Percentiles rank a stretch among this genome's conserved stretches.
Conservation (phyloP, 108 stramenopile species). For the Nitzschia sp. region DNA sequence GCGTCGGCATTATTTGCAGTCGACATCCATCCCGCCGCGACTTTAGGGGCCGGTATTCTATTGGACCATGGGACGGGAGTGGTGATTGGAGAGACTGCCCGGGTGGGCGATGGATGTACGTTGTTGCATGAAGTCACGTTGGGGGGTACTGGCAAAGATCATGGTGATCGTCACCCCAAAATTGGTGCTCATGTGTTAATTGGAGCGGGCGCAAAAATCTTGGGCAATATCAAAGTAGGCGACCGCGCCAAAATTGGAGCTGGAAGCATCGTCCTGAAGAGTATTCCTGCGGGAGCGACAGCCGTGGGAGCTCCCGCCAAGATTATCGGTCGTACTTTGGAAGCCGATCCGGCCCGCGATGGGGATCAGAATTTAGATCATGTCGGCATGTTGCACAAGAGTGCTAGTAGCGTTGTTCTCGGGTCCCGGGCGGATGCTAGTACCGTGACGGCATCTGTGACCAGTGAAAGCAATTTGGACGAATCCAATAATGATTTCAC, state of each 20-base stretch:
- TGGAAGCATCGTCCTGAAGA: constrained; percentile 44
- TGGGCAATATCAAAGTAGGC: constrained; percentile 54
- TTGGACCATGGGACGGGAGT: constrained; percentile 90
- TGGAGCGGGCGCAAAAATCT: constrained; percentile 52
- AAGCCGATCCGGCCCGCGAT: constrained; percentile 18
- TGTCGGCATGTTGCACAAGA: constrained; percentile 23
- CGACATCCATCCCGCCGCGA: constrained; percentile 86
- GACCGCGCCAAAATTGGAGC: constrained; percentile 50
- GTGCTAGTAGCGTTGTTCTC: constrained; percentile 1
- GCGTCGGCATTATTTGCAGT: constrained; percentile 72
- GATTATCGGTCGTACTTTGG: constrained; percentile 34
- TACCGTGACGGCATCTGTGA: not conserved
- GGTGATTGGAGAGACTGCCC: constrained; percentile 85
- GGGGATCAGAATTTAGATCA: constrained; percentile 38
- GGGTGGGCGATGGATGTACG: constrained; percentile 77
- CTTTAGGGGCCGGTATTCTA: constrained; percentile 72
- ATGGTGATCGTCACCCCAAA: constrained; percentile 84
- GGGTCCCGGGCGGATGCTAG: too few species aligned
- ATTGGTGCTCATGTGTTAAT: constrained; percentile 66
- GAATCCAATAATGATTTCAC: not conserved
- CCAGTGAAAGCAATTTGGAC: not conserved
- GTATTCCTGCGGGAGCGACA: constrained; percentile 41
- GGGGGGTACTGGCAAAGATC: constrained; percentile 79
- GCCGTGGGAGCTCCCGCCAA: constrained; percentile 60
- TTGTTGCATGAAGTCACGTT: constrained; percentile 84